phyloP scores from a whole-genome alignment of 306 rosid species.

The Medicago arabica region DNA sequence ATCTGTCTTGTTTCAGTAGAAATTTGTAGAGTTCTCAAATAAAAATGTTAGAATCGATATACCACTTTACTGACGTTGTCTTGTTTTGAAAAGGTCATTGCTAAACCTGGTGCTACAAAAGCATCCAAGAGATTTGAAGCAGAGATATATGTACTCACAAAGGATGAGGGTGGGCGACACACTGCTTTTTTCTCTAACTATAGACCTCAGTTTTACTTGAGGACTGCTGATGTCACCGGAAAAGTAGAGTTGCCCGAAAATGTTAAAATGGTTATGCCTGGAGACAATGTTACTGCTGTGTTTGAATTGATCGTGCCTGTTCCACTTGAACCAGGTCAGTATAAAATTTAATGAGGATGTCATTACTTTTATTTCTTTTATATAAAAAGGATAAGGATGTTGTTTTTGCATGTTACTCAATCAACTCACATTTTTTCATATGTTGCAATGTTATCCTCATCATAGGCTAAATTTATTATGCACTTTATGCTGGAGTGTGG shows the following conservation, averaged over 20 bases:
- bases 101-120: constrained; percentile 88
- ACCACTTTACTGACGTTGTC: constrained; percentile 3
- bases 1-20: constrained; percentile 7
- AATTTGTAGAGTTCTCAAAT: background rate
- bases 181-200: constrained; percentile 98
- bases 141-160: constrained; percentile 94
- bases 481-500: constrained; percentile 5
- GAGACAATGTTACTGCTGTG: constrained; percentile 89
- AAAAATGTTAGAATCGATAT: constrained; percentile 11
- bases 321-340: constrained; percentile 93
- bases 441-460: background rate
- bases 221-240: constrained; percentile 98
- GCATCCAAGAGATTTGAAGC: constrained; percentile 91
- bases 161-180: constrained; percentile 99
- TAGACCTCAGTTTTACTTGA: constrained; percentile 93
- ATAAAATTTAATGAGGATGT: background rate
- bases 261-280: constrained; percentile 98
- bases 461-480: background rate
- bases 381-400: background rate
- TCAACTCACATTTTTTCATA: constrained; percentile 6
- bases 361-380: background rate
- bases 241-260: constrained; percentile 90
- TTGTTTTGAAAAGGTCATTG: constrained; percentile 71
- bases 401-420: background rate
- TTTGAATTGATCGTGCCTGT: constrained; percentile 87